Percentiles rank a stretch among this genome's conserved stretches.
phyloP scores from a whole-genome alignment of 352 stramenopile genomes.

The Phytophthora macrochlamydospora region DNA sequence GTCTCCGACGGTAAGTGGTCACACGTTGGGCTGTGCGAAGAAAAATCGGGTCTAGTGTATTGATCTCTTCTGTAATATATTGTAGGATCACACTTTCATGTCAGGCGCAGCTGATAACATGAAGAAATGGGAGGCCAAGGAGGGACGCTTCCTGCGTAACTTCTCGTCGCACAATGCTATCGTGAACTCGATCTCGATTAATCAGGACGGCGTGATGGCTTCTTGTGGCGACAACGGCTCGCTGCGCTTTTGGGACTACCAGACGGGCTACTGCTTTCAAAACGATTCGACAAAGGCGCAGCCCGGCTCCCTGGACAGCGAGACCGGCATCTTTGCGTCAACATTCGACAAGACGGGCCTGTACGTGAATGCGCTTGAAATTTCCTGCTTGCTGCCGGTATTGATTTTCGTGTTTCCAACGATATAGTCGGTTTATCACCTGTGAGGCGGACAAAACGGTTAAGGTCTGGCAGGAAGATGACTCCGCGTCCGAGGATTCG shows the following conservation, averaged over 20 bases:
- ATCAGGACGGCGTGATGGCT: conserved; percentile 97
- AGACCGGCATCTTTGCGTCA: conserved; percentile 97
- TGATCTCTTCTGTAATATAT: not conserved
- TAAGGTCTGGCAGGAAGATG: conserved; percentile 99
- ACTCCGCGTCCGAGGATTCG: conserved; percentile 93
- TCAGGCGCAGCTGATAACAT: conserved; percentile 97
- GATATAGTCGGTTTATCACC: conserved; percentile 97
- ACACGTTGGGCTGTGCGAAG: not conserved
- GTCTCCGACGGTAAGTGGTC: conserved; percentile 71
- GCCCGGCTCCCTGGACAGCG: conserved; percentile 96
- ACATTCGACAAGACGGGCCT: conserved; percentile 98
- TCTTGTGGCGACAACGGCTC: conserved; percentile 97
- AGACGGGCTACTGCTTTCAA: conserved; percentile 98
- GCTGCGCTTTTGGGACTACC: conserved; percentile 99
- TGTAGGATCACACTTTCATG: conserved; percentile 97
- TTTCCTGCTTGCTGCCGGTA: too few species aligned
- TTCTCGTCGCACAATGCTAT: conserved; percentile 98
- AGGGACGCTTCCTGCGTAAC: conserved; percentile 97
- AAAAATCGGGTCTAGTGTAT: too few species aligned
- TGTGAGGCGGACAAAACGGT: conserved; percentile 99
- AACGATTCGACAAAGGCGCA: conserved; percentile 93
- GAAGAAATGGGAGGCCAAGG: conserved; percentile 98
- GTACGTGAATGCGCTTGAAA: conserved; percentile 53
- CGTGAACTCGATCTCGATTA: conserved; percentile 98
- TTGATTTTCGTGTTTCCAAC: conserved; percentile 1